Percentiles rank a stretch among this genome's conserved stretches.
These are phyloP conservation scores for Arabidopsis hybrid DNA, from an alignment of 441 rosid species.

Conservation along the genomic window DNA sequence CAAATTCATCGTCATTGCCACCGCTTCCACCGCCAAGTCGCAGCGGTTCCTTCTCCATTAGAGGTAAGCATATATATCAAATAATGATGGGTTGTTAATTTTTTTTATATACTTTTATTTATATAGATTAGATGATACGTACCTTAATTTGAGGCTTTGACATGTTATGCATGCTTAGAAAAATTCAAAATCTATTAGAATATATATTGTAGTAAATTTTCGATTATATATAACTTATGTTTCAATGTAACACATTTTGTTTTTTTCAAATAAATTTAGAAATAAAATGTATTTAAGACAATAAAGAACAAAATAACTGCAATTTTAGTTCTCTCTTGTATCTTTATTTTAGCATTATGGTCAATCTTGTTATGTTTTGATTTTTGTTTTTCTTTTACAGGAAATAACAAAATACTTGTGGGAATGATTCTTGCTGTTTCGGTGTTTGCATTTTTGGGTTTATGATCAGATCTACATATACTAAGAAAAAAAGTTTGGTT, in stretches of 20 bases:
- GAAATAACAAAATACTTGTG: constrained; percentile 9
- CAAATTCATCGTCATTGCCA: constrained; percentile 4
- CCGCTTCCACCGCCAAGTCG: constrained; percentile 16
- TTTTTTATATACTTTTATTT: not conserved
- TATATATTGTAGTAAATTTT: not conserved
- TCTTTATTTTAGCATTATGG: not conserved
- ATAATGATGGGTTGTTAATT: not conserved
- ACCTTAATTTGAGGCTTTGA: not conserved
- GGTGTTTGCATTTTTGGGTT: not conserved
- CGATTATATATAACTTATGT: not conserved
- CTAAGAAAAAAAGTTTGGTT: not conserved
- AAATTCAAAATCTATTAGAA: not conserved
- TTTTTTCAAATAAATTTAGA: not conserved
- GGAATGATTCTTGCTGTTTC: not conserved
- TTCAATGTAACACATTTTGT: too few relatives aligned
- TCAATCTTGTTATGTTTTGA: not conserved
- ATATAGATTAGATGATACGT: not conserved
- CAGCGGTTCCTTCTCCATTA: constrained; percentile 16
- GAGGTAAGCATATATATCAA: constrained; percentile 2
- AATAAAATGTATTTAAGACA: not conserved
- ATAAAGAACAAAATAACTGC: not conserved
- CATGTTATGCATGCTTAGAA: not conserved
- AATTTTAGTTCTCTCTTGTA: not conserved
- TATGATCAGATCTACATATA: not conserved
- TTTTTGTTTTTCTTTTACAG: constrained; percentile 1